These are phyloP conservation scores for Lanmaoa pseudosensibilis DNA, from an alignment of 768 basidiomycete genomes.

Conservation along the genomic window DNA sequence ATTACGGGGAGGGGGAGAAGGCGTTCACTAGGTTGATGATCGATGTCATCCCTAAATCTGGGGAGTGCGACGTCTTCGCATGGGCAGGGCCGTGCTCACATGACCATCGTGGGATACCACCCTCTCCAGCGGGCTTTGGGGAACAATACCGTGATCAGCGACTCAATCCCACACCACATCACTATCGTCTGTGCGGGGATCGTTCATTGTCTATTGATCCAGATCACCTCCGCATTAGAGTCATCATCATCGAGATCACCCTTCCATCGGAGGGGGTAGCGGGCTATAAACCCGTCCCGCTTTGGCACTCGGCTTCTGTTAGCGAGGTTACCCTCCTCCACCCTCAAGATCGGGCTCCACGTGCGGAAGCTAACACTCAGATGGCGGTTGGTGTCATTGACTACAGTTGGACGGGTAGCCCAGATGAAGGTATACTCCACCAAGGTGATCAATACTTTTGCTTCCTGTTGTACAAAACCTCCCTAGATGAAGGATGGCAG, in stretches of 20 bases:
- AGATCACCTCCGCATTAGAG: slow-evolving; percentile 7
- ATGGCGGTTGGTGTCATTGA: slow-evolving; percentile 25
- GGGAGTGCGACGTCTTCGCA: slow-evolving; percentile 23
- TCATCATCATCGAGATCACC: slow-evolving; percentile 10
- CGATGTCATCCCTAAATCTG: slow-evolving; percentile 11
- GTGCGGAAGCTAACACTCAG: neutral
- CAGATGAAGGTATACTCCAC: slow-evolving; percentile 9
- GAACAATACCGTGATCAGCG: neutral
- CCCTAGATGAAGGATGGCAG: slow-evolving; percentile 1
- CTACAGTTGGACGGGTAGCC: slow-evolving; percentile 17
- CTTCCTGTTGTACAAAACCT: slow-evolving; percentile 15
- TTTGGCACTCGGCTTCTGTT: neutral
- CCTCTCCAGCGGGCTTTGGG: slow-evolving; percentile 15
- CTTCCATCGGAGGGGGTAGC: neutral
- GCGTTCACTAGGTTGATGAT: slow-evolving; percentile 23
- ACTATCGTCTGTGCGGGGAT: slow-evolving; percentile 24
- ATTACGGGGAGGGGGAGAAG: slow-evolving; percentile 13
- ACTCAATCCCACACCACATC: slow-evolving; percentile 6
- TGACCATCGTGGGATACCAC: slow-evolving; percentile 10
- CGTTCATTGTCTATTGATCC: slow-evolving; percentile 13
- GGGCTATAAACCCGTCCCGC: neutral
- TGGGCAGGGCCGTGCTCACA: slow-evolving; percentile 21
- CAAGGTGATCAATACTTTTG: slow-evolving; percentile 15
- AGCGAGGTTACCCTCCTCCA: slow-evolving; percentile 2
- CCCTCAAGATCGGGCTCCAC: neutral